These are phyloP conservation scores for Eimeria tenella DNA, from an alignment of 169 alveolate species.

Conservation along the genomic window DNA sequence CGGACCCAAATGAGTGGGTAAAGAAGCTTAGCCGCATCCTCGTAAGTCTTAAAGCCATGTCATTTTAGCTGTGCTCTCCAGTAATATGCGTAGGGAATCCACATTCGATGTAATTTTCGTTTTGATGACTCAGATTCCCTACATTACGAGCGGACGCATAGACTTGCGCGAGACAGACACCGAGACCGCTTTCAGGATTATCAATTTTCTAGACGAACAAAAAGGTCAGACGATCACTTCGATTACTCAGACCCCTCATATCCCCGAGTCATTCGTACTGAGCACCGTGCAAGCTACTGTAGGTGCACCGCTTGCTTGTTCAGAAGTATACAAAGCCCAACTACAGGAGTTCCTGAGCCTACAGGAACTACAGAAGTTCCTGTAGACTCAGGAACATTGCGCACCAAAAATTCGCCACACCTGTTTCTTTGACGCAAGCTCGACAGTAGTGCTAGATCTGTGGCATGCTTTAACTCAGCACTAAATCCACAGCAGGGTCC, in stretches of 20 bases:
- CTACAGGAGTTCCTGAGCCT: no score
- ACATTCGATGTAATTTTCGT: not conserved
- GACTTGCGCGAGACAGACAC: slow-evolving; percentile 93
- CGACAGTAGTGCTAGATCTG: no score
- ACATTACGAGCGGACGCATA: slow-evolving; percentile 89
- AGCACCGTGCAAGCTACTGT: not conserved
- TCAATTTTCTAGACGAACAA: slow-evolving; percentile 90
- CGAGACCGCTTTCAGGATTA: slow-evolving; percentile 92
- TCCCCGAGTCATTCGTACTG: not conserved
- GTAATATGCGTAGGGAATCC: no score
- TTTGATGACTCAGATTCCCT: slow-evolving; percentile 85
- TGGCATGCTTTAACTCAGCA: slow-evolving; percentile 17
- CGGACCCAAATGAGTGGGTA: slow-evolving; percentile 94
- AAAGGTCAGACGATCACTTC: slow-evolving; percentile 78
- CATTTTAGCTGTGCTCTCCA: not conserved
- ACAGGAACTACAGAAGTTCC: no score
- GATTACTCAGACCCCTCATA: not conserved
- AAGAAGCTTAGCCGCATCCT: slow-evolving; percentile 90
- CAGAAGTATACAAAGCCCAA: not conserved
- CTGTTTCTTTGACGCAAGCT: not conserved
- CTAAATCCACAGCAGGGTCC: slow-evolving; percentile 78
- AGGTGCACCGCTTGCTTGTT: not conserved
- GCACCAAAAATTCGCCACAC: not conserved
- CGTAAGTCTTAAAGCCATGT: slow-evolving; percentile 70
- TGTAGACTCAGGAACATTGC: no score